Evolutionary conservation across 2,329 filamentous ascomycete genomes (phyloP), one percentile per base, ranked within the genome.

Genomic region (Scytalidium lignicola): DNA sequence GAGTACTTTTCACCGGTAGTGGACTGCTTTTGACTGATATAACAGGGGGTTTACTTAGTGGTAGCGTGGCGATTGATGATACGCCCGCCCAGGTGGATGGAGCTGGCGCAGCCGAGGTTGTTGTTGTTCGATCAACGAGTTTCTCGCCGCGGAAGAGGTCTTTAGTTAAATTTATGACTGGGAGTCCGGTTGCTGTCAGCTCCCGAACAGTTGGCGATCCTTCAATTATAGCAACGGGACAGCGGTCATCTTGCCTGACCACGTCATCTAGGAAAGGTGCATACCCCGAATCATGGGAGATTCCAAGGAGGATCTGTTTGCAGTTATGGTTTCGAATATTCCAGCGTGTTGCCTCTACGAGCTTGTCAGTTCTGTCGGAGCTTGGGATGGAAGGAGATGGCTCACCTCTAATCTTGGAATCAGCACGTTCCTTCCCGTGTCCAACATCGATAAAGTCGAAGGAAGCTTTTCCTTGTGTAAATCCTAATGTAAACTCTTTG

Each of bases 361-460:
- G 23, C 10, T 26, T 26, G 23, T 26, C 10, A 26, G 23, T 26
- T 26, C 10, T 10, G 10, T 26, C 23, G 6, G 10, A 10, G 23
- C 10, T 26, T 26, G 6, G 23, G 5, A 26, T 26, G 5, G 23
- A 5, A 64, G 51, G 15, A 40, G 21, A 20, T 23, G 29, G 42
- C 65, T 44, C 63, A 80, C 79, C 79, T 72, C 74, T 76, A 55
- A 85, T 77, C 63, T 85, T 85, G 43, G 73, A 73, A 59, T 81
- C 78, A 7, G 76, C 74, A 44, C 76, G 70, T 57, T 83, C 79
- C 61, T 81, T 82, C 41, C 74, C 74, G 55, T 73, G 66, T 28
- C 81, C 80, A 47, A 85, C 74, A 58, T 85, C 80, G 50, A 84
- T 69, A 67, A 83, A 85, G 62, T 85, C 79, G 67, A 84, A 83